Conservation (phyloP, 164 flowering plant genomes). For the Tetracentron sinense region DNA sequence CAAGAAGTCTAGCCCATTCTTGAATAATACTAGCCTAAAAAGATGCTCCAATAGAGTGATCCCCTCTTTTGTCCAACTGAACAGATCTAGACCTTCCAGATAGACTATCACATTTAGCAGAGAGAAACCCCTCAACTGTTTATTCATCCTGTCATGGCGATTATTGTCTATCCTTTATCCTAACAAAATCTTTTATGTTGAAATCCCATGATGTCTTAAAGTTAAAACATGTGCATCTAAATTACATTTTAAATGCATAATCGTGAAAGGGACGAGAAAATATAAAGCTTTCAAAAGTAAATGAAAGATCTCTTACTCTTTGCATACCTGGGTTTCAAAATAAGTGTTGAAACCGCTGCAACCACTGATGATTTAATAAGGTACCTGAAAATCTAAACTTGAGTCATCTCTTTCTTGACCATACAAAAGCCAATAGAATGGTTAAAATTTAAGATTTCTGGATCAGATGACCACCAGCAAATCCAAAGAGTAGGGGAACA, state of each 20-base stretch:
- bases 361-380: constrained; percentile 45
- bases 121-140: too few species aligned
- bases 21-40: neutral
- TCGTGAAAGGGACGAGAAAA: neutral
- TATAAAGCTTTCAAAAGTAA: neutral
- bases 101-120: too few species aligned
- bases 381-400: constrained; percentile 32
- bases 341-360: constrained; percentile 35
- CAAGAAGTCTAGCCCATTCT: neutral
- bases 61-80: too few species aligned
- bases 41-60: too few species aligned
- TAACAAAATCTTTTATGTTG: neutral
- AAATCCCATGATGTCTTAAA: neutral
- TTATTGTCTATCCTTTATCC: too few species aligned
- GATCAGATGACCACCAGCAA: neutral
- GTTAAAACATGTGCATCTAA: neutral
- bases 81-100: neutral
- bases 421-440: too few species aligned
- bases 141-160: too few species aligned
- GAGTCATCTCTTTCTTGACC: neutral
- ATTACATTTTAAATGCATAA: too few species aligned
- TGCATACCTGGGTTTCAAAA: constrained; percentile 46
- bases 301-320: neutral
- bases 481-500: neutral
- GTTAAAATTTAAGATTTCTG: too few species aligned